A percentile compares a stretch with the other conserved stretches of the same genome.
These are phyloP conservation scores for Allomyces javanicus DNA, from an alignment of 192 early-diverging fungal genomes.

Conservation along the genomic window DNA sequence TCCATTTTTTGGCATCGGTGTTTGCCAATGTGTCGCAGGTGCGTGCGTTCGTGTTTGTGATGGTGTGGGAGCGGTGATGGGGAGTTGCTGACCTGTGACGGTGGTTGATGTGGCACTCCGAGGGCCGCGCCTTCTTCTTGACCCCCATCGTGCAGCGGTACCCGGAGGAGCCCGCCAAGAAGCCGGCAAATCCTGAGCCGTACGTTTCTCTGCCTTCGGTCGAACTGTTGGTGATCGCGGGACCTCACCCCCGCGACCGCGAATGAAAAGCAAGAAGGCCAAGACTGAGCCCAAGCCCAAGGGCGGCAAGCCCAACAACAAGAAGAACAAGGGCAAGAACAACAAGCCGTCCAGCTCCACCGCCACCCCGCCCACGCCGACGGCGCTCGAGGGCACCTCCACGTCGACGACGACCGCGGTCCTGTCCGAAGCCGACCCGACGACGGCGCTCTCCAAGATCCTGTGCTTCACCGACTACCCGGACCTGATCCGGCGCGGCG, in stretches of 20 bases:
- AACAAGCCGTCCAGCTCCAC: no score
- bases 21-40: conserved; percentile 69
- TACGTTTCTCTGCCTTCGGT: no score
- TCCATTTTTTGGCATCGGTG: conserved; percentile 70
- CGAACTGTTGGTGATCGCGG: no score
- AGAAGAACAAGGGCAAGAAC: not conserved
- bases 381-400: no score
- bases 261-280: no score
- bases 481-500: conserved; percentile 71
- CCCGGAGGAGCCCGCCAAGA: not conserved
- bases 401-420: conserved; percentile 3
- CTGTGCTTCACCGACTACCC: conserved; percentile 68
- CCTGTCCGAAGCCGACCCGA: conserved; percentile 35
- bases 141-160: not conserved
- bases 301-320: not conserved
- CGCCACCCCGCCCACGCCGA: no score
- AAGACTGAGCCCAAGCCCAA: no score
- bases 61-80: conserved; percentile 1
- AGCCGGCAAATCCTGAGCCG: no score
- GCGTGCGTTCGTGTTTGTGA: conserved; percentile 2
- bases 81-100: not conserved
- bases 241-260: no score
- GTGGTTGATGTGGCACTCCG: conserved; percentile 18
- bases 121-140: conserved; percentile 52
- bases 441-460: conserved; percentile 62